Base-by-base conservation (phyloP, 495 filamentous ascomycete species). In the Recurvomyces mirabilis region DNA sequence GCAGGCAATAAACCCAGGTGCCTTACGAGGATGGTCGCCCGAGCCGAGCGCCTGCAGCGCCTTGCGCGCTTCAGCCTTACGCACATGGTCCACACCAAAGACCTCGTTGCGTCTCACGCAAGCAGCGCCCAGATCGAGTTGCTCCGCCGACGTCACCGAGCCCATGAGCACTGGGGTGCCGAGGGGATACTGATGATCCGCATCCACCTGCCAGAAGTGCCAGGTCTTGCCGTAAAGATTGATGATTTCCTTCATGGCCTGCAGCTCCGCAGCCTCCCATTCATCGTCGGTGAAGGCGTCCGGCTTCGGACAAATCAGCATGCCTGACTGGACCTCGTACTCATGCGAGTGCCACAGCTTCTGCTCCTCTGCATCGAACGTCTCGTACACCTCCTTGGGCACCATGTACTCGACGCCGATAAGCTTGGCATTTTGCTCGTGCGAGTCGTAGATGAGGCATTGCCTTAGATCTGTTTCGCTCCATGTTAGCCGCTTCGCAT, bases 351-450 rank as follows among this genome's bases (percentile, higher is more conserved):
- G 53, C 53, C 53, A 56, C 3, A 56, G 45, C 36, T 49, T 48
- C 45, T 47, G 24, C 28, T 56, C 51, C 30, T 45, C 51, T 18
- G 21, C 25, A 13, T 36, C 22, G 24, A 56, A 43, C 5, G 38
- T 44, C 30, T 53, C 45, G 33, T 53, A 56, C 12, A 56, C 29
- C 11, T 43, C 12, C 30, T 35, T 34, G 17, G 37, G 34, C 6
- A 56, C 51, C 53, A 56, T 56, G 40, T 56, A 56, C 32, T 54
- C 53, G 14, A 56, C 45, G 1, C 51, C 53, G 39, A 56, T 54
- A 15, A 56, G 38, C 13, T 28, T 17, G 14, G 53, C 53, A 31
- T 56, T 36, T 20, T 49, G 17, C 39, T 41, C 17, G 20, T 42
- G 29, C 11, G 51, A 49, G 35, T 56, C 53, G 43, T 56, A 56